A percentile compares a stretch with the other conserved stretches of the same genome.
Conservation (phyloP, 116 monocot genomes). For the Iris pallida region DNA sequence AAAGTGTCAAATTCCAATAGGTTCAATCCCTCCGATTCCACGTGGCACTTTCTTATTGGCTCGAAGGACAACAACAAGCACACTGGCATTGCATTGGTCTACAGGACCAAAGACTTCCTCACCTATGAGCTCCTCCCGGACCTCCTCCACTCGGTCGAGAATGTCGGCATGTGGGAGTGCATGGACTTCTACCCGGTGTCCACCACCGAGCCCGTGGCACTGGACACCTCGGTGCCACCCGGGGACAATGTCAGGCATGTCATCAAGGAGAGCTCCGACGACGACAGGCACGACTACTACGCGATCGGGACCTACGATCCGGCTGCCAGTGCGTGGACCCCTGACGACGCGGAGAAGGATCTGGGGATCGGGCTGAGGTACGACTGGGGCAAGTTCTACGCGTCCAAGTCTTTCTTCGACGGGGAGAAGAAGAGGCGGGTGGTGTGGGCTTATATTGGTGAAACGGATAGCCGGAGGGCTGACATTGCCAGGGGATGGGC, state of each 20-base stretch:
- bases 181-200: conserved; percentile 38
- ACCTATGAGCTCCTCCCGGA: conserved; percentile 28
- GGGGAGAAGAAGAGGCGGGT: conserved; percentile 26
- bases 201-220: neutral
- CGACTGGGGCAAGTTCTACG: conserved; percentile 61
- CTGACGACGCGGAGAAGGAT: conserved; percentile 32
- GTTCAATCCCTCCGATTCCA: conserved; percentile 19
- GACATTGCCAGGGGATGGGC: conserved; percentile 53
- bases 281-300: conserved; percentile 44
- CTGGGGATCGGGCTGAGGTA: conserved; percentile 51
- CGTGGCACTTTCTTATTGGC: conserved; percentile 41
- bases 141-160: conserved; percentile 26
- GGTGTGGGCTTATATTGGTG: conserved; percentile 51
- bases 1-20: no score
- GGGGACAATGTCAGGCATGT: conserved; percentile 33
- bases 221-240: conserved; percentile 23
- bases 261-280: conserved; percentile 50
- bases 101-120: conserved; percentile 35
- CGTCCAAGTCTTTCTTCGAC: conserved; percentile 60
- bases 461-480: conserved; percentile 41
- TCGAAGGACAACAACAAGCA: conserved; percentile 26
- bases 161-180: conserved; percentile 51
- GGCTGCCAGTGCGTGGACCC: conserved; percentile 25
- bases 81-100: conserved; percentile 27
- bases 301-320: conserved; percentile 34